phyloP scores from a whole-genome alignment of 139 green algal genomes.

The Tetratostichococcus sp. region DNA sequence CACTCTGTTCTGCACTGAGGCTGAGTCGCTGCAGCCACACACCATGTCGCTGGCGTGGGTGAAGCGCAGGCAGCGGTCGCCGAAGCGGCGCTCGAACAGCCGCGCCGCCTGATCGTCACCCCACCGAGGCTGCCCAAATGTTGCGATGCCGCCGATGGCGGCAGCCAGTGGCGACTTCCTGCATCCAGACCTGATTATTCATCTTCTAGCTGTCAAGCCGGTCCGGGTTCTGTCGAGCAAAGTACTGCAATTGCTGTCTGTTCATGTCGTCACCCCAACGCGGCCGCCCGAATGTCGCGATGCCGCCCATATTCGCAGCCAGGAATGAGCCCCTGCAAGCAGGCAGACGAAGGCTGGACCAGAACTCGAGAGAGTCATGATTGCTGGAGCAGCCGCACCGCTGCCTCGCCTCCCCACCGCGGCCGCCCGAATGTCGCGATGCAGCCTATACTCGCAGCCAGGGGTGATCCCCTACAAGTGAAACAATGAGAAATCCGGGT shows the following conservation, averaged over 20 bases:
- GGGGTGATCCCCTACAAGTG: no score
- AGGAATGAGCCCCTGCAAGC: no score
- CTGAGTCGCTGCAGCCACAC: no score
- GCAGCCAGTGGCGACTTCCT: background rate
- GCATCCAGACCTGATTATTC: no score
- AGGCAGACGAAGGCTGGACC: no score
- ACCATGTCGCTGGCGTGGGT: slow-evolving; percentile 11
- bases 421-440: slow-evolving; percentile 6
- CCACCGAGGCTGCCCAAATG: background rate
- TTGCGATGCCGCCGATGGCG: slow-evolving; percentile 2
- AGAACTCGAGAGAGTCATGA: no score
- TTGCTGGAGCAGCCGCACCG: background rate
- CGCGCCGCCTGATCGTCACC: background rate
- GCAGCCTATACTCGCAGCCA: background rate
- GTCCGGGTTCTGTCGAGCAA: no score
- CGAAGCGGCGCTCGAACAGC: background rate
- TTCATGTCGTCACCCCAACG: slow-evolving; percentile 1
- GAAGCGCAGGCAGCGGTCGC: slow-evolving; percentile 6
- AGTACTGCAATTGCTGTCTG: no score
- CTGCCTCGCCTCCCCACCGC: background rate
- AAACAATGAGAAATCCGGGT: no score
- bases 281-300: slow-evolving; percentile 5
- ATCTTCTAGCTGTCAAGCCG: no score
- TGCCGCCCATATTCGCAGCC: background rate
- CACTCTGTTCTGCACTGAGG: background rate